Evolutionary conservation across 768 basidiomycete genomes (phyloP).

Genomic region (Royoungia palumana): DNA sequence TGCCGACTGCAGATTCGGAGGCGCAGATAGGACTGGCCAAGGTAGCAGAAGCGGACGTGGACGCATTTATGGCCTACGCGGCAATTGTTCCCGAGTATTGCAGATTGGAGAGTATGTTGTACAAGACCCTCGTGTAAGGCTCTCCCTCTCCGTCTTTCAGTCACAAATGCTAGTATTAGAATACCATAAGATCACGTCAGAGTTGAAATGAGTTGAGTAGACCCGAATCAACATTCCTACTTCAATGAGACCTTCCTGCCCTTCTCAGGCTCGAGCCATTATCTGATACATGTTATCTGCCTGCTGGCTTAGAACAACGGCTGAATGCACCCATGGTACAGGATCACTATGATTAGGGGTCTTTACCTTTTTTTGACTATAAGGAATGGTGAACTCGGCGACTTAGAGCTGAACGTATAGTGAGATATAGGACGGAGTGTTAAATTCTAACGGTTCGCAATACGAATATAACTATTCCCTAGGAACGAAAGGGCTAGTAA

Average conservation of each 20-base stretch:
- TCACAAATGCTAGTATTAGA: conserved; percentile 8
- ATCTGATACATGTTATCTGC: too few species aligned
- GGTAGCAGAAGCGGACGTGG: conserved; percentile 79
- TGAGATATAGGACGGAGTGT: too few species aligned
- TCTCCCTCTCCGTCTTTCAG: not conserved
- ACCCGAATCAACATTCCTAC: too few species aligned
- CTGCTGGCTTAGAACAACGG: too few species aligned
- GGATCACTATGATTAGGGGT: too few species aligned
- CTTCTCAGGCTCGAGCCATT: too few species aligned
- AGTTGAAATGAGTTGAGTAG: too few species aligned
- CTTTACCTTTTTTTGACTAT: too few species aligned
- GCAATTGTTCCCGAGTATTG: conserved; percentile 82
- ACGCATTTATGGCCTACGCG: conserved; percentile 83
- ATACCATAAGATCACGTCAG: not conserved
- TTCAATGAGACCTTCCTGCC: too few species aligned
- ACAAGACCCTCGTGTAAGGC: conserved; percentile 52
- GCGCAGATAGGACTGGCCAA: conserved; percentile 74
- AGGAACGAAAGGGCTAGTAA: conserved; percentile 78
- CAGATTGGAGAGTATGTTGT: conserved; percentile 74
- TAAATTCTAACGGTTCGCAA: not conserved
- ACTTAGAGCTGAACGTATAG: too few species aligned
- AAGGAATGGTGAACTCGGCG: too few species aligned
- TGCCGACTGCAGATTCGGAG: conserved; percentile 71
- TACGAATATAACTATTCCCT: conserved; percentile 44
- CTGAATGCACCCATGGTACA: too few species aligned